phyloP scores from a whole-genome alignment of 2,329 filamentous ascomycete species.

The Conoideocrella luteorostrata region DNA sequence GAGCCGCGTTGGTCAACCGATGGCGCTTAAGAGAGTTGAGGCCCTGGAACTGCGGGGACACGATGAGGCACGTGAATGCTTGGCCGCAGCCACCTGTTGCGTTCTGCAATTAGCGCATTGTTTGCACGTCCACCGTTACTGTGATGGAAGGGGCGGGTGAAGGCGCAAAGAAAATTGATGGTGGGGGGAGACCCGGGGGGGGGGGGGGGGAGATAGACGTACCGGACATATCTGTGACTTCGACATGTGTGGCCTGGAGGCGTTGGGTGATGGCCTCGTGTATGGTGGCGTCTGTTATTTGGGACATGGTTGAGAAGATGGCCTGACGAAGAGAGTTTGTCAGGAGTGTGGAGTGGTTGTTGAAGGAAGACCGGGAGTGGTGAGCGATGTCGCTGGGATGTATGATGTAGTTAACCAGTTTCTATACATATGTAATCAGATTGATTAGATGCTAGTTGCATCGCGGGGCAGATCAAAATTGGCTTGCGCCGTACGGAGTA shows the following conservation, averaged over 20 bases:
- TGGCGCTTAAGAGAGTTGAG: conserved; percentile 77
- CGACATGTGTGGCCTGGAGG: conserved; percentile 70
- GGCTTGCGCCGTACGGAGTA: no score
- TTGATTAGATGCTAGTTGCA: no score
- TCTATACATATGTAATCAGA: no score
- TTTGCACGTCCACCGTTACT: no score
- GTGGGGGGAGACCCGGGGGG: no score
- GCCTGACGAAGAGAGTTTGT: neutral
- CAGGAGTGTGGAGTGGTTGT: neutral
- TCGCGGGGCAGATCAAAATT: no score
- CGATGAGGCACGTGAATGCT: conserved; percentile 52
- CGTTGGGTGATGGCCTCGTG: conserved; percentile 61
- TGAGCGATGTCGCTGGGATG: no score
- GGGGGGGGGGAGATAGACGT: conserved; percentile 22
- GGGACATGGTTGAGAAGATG: conserved; percentile 3
- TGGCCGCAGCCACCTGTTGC: conserved; percentile 58
- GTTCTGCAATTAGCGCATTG: no score
- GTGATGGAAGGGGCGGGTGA: no score
- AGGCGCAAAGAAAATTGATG: no score
- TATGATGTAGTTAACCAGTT: no score
- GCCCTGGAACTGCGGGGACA: conserved; percentile 61
- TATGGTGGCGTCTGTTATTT: conserved; percentile 67
- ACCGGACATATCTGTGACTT: conserved; percentile 92
- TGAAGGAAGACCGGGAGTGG: neutral
- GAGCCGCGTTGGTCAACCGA: conserved; percentile 73